A percentile compares a stretch with the other conserved stretches of the same genome.
phyloP scores from a whole-genome alignment of 768 basidiomycete species.

The Krasilnikovozyma curviuscula region DNA sequence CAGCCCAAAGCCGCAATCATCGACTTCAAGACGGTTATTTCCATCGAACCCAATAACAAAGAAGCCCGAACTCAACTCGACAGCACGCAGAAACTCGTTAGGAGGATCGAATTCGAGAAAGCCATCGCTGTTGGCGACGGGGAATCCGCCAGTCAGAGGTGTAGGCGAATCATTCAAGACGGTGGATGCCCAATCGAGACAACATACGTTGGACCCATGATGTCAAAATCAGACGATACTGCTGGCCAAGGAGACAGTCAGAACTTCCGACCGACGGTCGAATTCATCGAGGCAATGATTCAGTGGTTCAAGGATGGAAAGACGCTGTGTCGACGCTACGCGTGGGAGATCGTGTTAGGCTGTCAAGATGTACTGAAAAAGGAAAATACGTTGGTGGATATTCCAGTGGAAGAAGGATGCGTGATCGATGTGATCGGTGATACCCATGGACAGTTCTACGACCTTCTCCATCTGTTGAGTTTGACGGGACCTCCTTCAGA shows the following conservation, averaged over 20 bases:
- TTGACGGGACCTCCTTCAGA: slow-evolving; percentile 69
- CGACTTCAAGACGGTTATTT: slow-evolving; percentile 69
- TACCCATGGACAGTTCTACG: slow-evolving; percentile 92
- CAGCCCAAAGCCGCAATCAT: slow-evolving; percentile 67
- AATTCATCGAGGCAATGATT: slow-evolving; percentile 72
- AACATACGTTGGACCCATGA: slow-evolving; percentile 53
- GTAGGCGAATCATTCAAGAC: slow-evolving; percentile 54
- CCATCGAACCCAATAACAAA: slow-evolving; percentile 70
- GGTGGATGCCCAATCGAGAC: slow-evolving; percentile 64
- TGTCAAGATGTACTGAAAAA: slow-evolving; percentile 54
- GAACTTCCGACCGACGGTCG: slow-evolving; percentile 44
- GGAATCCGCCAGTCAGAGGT: slow-evolving; percentile 53
- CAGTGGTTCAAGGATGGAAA: slow-evolving; percentile 89
- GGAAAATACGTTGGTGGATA: slow-evolving; percentile 63
- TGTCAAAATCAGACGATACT: slow-evolving; percentile 30
- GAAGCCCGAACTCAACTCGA: slow-evolving; percentile 58
- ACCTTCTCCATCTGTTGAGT: slow-evolving; percentile 66
- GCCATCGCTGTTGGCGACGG: slow-evolving; percentile 88
- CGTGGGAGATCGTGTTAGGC: slow-evolving; percentile 87
- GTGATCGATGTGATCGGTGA: slow-evolving; percentile 91
- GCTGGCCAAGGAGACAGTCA: slow-evolving; percentile 30
- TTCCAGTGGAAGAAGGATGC: slow-evolving; percentile 51
- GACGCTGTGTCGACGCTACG: slow-evolving; percentile 66
- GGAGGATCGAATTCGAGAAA: slow-evolving; percentile 69
- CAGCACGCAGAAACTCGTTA: neutral